A percentile compares a stretch with the other conserved stretches of the same genome.
These are phyloP conservation scores for Rosa multiflora DNA, from an alignment of 306 rosid species.

Conservation along the genomic window DNA sequence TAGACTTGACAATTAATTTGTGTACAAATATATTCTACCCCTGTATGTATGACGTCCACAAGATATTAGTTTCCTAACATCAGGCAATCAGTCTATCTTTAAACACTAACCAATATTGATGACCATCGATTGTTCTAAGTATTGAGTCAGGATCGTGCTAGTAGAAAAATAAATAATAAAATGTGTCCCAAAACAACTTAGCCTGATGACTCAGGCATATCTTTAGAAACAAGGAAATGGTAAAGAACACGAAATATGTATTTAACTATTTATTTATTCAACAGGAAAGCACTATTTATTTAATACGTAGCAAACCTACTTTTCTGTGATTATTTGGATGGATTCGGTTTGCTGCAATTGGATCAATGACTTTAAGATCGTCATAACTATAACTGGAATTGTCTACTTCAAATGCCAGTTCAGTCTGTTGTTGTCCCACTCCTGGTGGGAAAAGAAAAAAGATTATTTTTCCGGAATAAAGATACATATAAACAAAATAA, in stretches of 20 bases:
- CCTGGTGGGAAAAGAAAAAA: constrained; percentile 32
- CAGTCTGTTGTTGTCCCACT: constrained; percentile 22
- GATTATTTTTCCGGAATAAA: background rate
- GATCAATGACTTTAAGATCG: constrained; percentile 73
- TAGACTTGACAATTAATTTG: background rate
- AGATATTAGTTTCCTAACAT: background rate
- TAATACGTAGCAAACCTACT: constrained; percentile 39
- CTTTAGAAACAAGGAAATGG: background rate
- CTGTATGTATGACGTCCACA: background rate
- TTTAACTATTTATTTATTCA: background rate
- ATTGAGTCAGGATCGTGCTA: background rate
- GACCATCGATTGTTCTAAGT: background rate
- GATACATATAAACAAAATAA: constrained; percentile 4
- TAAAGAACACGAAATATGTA: background rate
- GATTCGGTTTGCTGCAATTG: constrained; percentile 81
- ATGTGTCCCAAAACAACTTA: background rate
- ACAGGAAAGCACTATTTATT: constrained; percentile 18
- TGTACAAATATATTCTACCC: background rate
- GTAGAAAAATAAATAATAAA: background rate
- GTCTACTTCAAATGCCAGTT: constrained; percentile 35
- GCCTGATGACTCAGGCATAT: background rate
- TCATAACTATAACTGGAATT: constrained; percentile 43
- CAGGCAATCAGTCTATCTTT: background rate
- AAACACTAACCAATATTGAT: background rate
- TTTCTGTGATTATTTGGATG: constrained; percentile 91